Conservation (phyloP, 129 eudicot genomes). For the Solidago caesia region DNA sequence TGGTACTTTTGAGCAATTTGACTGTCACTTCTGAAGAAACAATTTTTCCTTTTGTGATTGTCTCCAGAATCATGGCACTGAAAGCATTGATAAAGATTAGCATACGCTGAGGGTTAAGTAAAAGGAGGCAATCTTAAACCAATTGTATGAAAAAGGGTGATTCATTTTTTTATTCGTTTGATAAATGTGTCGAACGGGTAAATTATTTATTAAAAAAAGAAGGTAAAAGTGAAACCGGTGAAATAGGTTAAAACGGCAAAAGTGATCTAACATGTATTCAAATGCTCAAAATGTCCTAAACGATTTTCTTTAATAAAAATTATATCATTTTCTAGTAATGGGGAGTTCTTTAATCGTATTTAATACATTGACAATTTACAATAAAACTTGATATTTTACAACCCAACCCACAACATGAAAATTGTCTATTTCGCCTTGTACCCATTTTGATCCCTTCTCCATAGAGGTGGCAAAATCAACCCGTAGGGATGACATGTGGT, state of each 20-base stretch:
- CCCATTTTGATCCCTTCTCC: slow-evolving; percentile 1
- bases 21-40: slow-evolving; percentile 96
- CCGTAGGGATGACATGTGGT: too few species aligned
- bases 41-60: slow-evolving; percentile 76
- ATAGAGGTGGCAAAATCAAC: too few species aligned
- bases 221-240: neutral
- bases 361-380: neutral
- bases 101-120: slow-evolving; percentile 1
- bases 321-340: neutral
- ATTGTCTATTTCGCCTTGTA: neutral
- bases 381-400: neutral
- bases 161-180: neutral
- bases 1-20: slow-evolving; percentile 59
- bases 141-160: neutral
- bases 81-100: slow-evolving; percentile 29
- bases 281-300: slow-evolving; percentile 3
- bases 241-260: slow-evolving; percentile 5
- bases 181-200: neutral
- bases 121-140: neutral
- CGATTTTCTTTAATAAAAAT: neutral
- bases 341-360: neutral
- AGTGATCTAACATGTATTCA: slow-evolving; percentile 3
- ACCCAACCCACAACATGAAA: slow-evolving; percentile 1
- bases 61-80: slow-evolving; percentile 77
- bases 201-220: neutral